phyloP scores from a whole-genome alignment of 2,329 filamentous ascomycete species.

The Rhynchosporium graminicola region DNA sequence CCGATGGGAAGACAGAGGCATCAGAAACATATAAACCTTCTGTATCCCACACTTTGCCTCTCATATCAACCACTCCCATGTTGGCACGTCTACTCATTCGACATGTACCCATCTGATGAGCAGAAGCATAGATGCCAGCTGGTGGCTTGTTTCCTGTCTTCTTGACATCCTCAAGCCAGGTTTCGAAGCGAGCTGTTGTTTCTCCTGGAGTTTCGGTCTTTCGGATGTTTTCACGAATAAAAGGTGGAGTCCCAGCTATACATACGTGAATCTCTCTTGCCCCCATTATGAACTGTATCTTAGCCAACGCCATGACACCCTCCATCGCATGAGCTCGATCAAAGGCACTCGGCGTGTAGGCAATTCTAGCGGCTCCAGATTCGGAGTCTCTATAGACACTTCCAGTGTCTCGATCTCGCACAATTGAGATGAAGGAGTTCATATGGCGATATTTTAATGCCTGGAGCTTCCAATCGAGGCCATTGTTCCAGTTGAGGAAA shows the following conservation, averaged over 20 bases:
- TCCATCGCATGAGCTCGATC: slow-evolving; percentile 72
- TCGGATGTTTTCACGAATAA: slow-evolving; percentile 41
- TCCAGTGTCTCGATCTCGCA: slow-evolving; percentile 73
- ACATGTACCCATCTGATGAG: slow-evolving; percentile 78
- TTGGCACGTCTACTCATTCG: slow-evolving; percentile 58
- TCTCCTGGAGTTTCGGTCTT: slow-evolving; percentile 43
- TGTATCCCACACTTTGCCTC: slow-evolving; percentile 63
- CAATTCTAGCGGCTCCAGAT: slow-evolving; percentile 63
- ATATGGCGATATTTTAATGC: slow-evolving; percentile 67
- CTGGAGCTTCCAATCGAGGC: slow-evolving; percentile 70
- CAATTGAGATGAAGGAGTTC: slow-evolving; percentile 69
- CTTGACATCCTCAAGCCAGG: slow-evolving; percentile 57
- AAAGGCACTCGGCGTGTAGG: slow-evolving; percentile 68
- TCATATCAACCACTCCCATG: slow-evolving; percentile 56
- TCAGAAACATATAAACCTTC: slow-evolving; percentile 68
- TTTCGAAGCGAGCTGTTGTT: slow-evolving; percentile 58
- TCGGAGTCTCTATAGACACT: slow-evolving; percentile 69
- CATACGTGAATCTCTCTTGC: slow-evolving; percentile 72
- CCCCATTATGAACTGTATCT: slow-evolving; percentile 74
- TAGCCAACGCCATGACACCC: slow-evolving; percentile 68
- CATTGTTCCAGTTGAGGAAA: slow-evolving; percentile 63
- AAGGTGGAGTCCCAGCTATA: slow-evolving; percentile 63
- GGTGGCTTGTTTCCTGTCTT: slow-evolving; percentile 51
- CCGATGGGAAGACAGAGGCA: slow-evolving; percentile 71
- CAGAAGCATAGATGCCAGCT: slow-evolving; percentile 57